A percentile compares a stretch with the other conserved stretches of the same genome.
These are phyloP conservation scores for Mucor plumbeus DNA, from an alignment of 371 early-diverging fungal genomes.

Conservation along the genomic window DNA sequence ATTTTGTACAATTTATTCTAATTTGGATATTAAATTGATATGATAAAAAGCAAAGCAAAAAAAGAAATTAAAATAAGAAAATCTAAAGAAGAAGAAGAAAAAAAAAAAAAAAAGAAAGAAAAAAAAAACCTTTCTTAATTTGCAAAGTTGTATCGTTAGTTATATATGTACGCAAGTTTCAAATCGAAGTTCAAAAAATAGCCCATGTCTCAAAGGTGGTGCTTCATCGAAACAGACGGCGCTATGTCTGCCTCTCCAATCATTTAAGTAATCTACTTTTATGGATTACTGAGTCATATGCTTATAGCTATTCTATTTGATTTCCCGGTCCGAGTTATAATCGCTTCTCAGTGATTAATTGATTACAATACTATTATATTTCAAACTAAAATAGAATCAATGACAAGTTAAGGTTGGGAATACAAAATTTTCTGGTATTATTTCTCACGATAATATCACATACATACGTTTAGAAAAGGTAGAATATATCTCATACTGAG, in stretches of 20 bases:
- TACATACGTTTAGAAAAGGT: not conserved
- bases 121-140: not conserved
- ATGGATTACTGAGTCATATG: conserved; percentile 7
- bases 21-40: not conserved
- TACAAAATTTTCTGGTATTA: not conserved
- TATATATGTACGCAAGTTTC: not conserved
- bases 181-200: not conserved
- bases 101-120: conserved; percentile 8
- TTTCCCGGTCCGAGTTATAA: conserved; percentile 2
- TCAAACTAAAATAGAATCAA: not conserved
- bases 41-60: not conserved
- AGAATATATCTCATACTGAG: not conserved
- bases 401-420: not conserved
- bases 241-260: conserved; percentile 1
- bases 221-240: conserved; percentile 2
- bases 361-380: not conserved
- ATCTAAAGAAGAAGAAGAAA: not conserved
- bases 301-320: not conserved
- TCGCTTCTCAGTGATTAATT: not conserved
- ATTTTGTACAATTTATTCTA: conserved; percentile 16
- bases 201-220: conserved; percentile 4
- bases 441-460: conserved; percentile 2
- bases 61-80: not conserved
- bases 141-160: not conserved
- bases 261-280: not conserved